Evolutionary conservation across 805 yeast genomes (phyloP).

Genomic region (Danielia oregonensis): DNA sequence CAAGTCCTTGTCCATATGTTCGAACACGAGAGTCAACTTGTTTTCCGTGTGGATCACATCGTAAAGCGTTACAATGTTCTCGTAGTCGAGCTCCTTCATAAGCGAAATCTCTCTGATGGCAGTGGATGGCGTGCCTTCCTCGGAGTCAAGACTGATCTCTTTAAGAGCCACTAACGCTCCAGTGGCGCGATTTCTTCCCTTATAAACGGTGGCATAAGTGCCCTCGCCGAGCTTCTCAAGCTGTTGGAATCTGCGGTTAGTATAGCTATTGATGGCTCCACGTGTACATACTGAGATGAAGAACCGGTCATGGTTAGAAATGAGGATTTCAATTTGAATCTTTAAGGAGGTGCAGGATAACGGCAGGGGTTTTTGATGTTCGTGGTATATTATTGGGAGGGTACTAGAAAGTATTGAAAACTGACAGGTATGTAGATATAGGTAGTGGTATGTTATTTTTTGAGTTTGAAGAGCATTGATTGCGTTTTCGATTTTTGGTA

Average conservation of each 20-base stretch:
- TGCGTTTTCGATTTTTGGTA: slow-evolving; percentile 1
- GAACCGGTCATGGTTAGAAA: slow-evolving; percentile 35
- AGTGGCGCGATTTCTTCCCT: slow-evolving; percentile 80
- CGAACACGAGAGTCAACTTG: slow-evolving; percentile 90
- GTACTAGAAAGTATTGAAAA: too few relatives aligned
- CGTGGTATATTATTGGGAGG: not conserved
- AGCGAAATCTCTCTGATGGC: slow-evolving; percentile 95
- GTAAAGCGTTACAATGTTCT: slow-evolving; percentile 85
- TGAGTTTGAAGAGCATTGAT: too few relatives aligned
- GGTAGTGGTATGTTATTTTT: too few relatives aligned
- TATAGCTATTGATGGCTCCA: not conserved
- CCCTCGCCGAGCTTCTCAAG: slow-evolving; percentile 91
- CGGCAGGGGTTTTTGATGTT: too few relatives aligned
- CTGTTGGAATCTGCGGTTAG: slow-evolving; percentile 38
- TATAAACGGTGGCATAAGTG: slow-evolving; percentile 98
- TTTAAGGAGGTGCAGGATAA: not conserved
- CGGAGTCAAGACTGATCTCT: slow-evolving; percentile 91
- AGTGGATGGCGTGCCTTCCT: slow-evolving; percentile 98
- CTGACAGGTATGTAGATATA: not conserved
- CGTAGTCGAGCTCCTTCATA: slow-evolving; percentile 92
- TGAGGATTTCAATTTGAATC: not conserved
- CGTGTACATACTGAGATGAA: slow-evolving; percentile 41
- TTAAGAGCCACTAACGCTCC: slow-evolving; percentile 92
- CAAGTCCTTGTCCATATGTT: slow-evolving; percentile 87
- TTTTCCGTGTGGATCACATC: slow-evolving; percentile 97